phyloP scores from a whole-genome alignment of 768 basidiomycete genomes.

The Panus rudis region DNA sequence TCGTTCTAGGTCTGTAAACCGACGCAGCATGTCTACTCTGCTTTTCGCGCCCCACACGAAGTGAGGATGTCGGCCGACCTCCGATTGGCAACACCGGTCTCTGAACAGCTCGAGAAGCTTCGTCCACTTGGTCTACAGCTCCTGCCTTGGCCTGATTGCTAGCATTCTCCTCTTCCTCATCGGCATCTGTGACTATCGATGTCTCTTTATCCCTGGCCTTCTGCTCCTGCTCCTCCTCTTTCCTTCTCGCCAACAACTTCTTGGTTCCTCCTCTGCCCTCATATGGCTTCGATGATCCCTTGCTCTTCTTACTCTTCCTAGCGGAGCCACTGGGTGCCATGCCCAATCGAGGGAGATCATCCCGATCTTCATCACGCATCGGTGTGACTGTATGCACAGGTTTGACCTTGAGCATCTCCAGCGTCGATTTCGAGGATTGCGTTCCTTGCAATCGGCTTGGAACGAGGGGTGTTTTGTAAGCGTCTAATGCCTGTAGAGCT shows the following conservation, averaged over 20 bases:
- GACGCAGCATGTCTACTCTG: slow-evolving; percentile 7
- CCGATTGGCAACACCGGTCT: slow-evolving; percentile 5
- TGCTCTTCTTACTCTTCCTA: slow-evolving; percentile 27
- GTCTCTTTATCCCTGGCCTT: slow-evolving; percentile 25
- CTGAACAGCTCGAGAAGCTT: slow-evolving; percentile 10
- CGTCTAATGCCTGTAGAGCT: slow-evolving; percentile 64
- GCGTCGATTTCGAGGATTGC: slow-evolving; percentile 36
- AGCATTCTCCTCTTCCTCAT: slow-evolving; percentile 21
- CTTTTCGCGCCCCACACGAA: slow-evolving; percentile 61
- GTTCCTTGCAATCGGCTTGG: slow-evolving; percentile 51
- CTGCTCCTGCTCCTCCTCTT: slow-evolving; percentile 48
- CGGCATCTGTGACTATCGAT: slow-evolving; percentile 24
- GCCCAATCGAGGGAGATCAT: slow-evolving; percentile 39
- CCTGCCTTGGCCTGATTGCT: slow-evolving; percentile 15
- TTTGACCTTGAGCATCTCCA: slow-evolving; percentile 59
- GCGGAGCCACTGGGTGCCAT: slow-evolving; percentile 2
- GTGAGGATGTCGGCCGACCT: slow-evolving; percentile 39
- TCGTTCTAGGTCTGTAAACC: slow-evolving; percentile 40
- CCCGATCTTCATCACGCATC: slow-evolving; percentile 58
- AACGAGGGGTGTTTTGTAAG: slow-evolving; percentile 73
- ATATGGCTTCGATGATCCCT: slow-evolving; percentile 64
- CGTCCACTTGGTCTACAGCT: slow-evolving; percentile 14
- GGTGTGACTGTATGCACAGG: slow-evolving; percentile 34
- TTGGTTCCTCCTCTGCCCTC: slow-evolving; percentile 75
- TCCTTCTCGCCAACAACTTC: slow-evolving; percentile 60